Conservation (phyloP, 2,329 filamentous ascomycete genomes). For the Madurella fahalii region DNA sequence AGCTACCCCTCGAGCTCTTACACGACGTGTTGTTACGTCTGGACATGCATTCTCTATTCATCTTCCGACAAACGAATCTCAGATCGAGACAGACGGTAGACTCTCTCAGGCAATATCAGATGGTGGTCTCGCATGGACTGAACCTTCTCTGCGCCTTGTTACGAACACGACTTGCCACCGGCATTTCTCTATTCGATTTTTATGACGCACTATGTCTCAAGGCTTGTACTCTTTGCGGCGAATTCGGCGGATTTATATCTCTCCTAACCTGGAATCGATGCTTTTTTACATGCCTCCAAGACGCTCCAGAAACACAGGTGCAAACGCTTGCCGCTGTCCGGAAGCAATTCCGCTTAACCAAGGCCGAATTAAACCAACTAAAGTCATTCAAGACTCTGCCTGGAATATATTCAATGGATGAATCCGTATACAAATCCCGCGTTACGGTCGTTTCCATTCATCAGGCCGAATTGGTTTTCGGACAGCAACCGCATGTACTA, state of each 20-base stretch:
- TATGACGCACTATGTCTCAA: constrained; percentile 27
- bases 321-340: constrained; percentile 19
- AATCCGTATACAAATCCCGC: constrained; percentile 2
- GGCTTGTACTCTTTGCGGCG: constrained; percentile 26
- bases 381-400: constrained; percentile 30
- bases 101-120: constrained; percentile 27
- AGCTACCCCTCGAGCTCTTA: constrained; percentile 32
- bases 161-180: constrained; percentile 25
- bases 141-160: constrained; percentile 31
- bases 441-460: constrained; percentile 9
- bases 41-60: constrained; percentile 33
- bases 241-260: constrained; percentile 27
- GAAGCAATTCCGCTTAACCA: constrained; percentile 23
- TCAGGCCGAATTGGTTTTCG: constrained; percentile 1
- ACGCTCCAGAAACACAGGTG: constrained; percentile 22
- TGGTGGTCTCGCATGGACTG: constrained; percentile 24
- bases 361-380: constrained; percentile 19
- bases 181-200: constrained; percentile 26
- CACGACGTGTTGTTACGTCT: constrained; percentile 27
- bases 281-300: constrained; percentile 29
- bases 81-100: constrained; percentile 24
- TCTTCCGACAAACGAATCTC: constrained; percentile 30
- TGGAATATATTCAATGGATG: constrained; percentile 23
- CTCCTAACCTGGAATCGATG: constrained; percentile 29
- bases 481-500: neutral